Evolutionary conservation across 1,284 basidiomycete genomes (phyloP).

Genomic region (Megacollybia platyphylla): DNA sequence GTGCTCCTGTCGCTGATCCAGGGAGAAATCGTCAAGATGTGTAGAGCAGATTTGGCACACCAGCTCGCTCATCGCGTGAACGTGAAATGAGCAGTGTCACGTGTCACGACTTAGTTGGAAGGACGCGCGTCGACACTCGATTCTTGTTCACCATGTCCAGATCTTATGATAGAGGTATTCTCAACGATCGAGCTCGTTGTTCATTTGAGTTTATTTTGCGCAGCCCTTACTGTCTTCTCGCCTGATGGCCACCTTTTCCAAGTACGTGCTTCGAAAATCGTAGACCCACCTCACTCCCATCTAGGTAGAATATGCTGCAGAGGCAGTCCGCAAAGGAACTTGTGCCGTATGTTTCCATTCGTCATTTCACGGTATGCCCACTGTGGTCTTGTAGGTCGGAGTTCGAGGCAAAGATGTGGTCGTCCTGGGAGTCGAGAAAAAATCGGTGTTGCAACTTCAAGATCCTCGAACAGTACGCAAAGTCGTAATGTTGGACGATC

Average conservation of each 20-base stretch:
- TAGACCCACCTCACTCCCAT: conserved; percentile 10
- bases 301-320: conserved; percentile 95
- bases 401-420: conserved; percentile 93
- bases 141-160: conserved; percentile 40
- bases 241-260: conserved; percentile 93
- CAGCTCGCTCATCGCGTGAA: neutral
- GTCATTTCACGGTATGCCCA: neutral
- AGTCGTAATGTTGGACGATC: conserved; percentile 97
- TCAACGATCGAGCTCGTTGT: neutral
- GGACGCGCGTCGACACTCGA: neutral
- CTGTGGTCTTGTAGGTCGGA: conserved; percentile 56
- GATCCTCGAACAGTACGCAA: conserved; percentile 97
- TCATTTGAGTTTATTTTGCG: neutral
- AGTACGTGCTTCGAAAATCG: conserved; percentile 26
- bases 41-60: conserved; percentile 37
- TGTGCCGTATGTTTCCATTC: conserved; percentile 64
- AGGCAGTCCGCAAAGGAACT: conserved; percentile 95
- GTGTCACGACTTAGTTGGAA: neutral
- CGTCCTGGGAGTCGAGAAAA: conserved; percentile 98
- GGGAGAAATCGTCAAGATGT: conserved; percentile 23
- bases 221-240: conserved; percentile 89
- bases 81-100: conserved; percentile 1
- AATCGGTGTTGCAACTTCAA: conserved; percentile 93
- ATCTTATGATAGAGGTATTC: conserved; percentile 68
- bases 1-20: conserved; percentile 27